Evolutionary conservation across 805 yeast species (phyloP).

Genomic region (Ogataea paraovalis): DNA sequence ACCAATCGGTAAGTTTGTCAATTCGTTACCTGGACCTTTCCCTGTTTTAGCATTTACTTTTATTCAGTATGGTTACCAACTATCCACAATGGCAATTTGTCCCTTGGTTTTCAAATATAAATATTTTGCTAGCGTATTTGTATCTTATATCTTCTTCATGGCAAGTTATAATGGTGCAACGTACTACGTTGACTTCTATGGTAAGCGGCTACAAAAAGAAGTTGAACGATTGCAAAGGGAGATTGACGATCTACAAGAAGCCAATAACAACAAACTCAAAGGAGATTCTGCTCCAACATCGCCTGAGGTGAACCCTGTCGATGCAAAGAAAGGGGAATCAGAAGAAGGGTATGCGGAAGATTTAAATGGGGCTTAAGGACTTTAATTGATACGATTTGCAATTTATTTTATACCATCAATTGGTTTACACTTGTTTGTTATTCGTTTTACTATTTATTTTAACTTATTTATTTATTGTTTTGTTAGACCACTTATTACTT

Average conservation of each 20-base stretch:
- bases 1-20: conserved; percentile 71
- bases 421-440: neutral
- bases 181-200: conserved; percentile 87
- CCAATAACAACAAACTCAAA: neutral
- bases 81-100: conserved; percentile 81
- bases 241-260: conserved; percentile 54
- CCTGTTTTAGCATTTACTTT: conserved; percentile 85
- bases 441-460: neutral
- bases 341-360: neutral
- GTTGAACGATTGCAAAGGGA: conserved; percentile 68
- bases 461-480: neutral
- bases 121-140: conserved; percentile 60
- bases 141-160: conserved; percentile 66
- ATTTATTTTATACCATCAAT: neutral
- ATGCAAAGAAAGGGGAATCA: neutral
- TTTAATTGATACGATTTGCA: neutral
- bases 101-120: conserved; percentile 82
- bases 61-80: conserved; percentile 83
- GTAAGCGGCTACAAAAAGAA: conserved; percentile 84
- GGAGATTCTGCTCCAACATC: neutral
- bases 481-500: no score
- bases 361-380: neutral
- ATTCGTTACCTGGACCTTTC: conserved; percentile 74
- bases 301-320: neutral
- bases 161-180: conserved; percentile 95